Base-by-base conservation (phyloP, 2,329 filamentous ascomycete species). In the Fusarium torreyae region DNA sequence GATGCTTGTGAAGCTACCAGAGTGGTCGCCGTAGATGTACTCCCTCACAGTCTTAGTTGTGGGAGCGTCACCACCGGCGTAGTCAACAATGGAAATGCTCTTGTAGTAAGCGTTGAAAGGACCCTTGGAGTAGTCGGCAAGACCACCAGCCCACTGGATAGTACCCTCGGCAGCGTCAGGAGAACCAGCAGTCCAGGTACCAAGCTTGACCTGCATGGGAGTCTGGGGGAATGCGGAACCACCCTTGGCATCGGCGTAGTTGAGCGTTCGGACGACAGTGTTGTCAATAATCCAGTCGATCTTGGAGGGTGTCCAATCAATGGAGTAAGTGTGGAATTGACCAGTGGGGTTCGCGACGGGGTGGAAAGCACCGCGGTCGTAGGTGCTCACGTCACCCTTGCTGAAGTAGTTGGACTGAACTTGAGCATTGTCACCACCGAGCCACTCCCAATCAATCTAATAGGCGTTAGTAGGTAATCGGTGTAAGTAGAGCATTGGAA, bases 351-450 rank as follows among this genome's bases (percentile, higher is more conserved):
- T 81, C 49, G 76, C 68, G 54, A 91, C 83, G n/a, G 81, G 68
- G 73, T 87, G 82, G 79, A 86, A 87, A 31, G 82, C 82, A 73
- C 87, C 89, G 59, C 90, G 88, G 76, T 92, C 87, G 74, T 87
- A 92, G 36, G 84, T 85, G 8, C 88, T 87, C 31, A 87, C 89
- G 78, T 92, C 84, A 55, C 90, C 91, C 81, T 92, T 91, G 78
- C 89, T 88, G 76, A 92, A 92, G 81, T 95, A 97, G 81, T 97
- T 97, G 73, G 87, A 90, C 79, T 97, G 93, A 5, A 93, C 92
- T 72, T 93, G 83, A n/a, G 81, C 79, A 54, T 86, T 80, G 68
- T 90, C 85, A 46, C 88, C 89, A 49, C 93, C 93, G 24, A 96
- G 83, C 89, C 91, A 94, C 77, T 96, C 93, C 88, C 91, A 93